Conservation (phyloP, 2,329 filamentous ascomycete species). For the Paecilomyces niveus region DNA sequence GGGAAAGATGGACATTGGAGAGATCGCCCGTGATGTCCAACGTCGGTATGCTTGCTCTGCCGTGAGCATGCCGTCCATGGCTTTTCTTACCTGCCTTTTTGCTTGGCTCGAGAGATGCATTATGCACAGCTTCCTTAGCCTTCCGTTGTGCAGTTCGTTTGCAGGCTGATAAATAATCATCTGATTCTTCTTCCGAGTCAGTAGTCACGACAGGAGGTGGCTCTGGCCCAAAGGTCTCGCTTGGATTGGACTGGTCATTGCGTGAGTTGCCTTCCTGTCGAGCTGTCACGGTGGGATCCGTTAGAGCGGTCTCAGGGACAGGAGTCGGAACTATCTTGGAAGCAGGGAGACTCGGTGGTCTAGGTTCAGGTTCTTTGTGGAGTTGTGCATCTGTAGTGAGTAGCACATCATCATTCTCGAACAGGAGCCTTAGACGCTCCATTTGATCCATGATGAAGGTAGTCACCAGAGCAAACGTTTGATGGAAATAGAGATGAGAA, state of each 20-base stretch:
- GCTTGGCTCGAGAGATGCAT: not conserved
- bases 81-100: not conserved
- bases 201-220: not conserved
- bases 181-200: not conserved
- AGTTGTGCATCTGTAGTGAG: constrained; percentile 15
- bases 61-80: not conserved
- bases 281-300: not conserved
- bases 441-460: constrained; percentile 14
- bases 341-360: not conserved
- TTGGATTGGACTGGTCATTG: not conserved
- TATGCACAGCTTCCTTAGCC: not conserved
- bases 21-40: constrained; percentile 4
- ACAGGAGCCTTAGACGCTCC: constrained; percentile 22
- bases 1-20: constrained; percentile 4
- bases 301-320: not conserved
- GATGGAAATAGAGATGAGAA: not conserved
- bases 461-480: not conserved
- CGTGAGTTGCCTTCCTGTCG: not conserved
- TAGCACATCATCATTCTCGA: constrained; percentile 17
- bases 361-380: not conserved
- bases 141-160: not conserved
- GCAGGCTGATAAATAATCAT: constrained; percentile 4
- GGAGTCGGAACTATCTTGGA: not conserved
- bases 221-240: not conserved
- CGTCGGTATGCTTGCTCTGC: not conserved